A percentile compares a stretch with the other conserved stretches of the same genome.
phyloP scores from a whole-genome alignment of 306 rosid genomes.

The Nissolia schottii region DNA sequence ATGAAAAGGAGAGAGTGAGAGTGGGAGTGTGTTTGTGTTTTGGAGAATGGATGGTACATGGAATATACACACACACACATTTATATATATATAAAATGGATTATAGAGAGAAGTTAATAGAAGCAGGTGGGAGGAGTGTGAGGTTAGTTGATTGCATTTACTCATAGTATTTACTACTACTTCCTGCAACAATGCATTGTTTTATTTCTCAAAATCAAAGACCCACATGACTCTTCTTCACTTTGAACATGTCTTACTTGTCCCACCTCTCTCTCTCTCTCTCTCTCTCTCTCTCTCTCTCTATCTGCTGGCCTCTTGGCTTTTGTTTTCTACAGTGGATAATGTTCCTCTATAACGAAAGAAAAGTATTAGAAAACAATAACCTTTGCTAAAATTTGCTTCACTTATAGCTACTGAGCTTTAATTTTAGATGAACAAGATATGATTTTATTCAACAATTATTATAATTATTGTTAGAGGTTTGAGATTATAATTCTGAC shows the following conservation, averaged over 20 bases:
- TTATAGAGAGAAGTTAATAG: conserved; percentile 54
- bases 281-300: no score
- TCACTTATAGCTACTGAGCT: no score
- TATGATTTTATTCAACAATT: no score
- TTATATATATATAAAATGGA: conserved; percentile 53
- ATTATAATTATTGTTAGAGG: no score
- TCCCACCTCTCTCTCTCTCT: background rate
- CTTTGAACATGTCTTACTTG: background rate
- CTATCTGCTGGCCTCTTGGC: no score
- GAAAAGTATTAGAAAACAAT: no score
- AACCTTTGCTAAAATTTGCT: no score
- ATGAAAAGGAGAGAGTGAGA: background rate
- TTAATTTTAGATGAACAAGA: no score
- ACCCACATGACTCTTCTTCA: background rate
- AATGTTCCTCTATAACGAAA: no score
- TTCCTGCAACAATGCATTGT: background rate
- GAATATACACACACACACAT: no score
- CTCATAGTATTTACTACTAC: conserved; percentile 41
- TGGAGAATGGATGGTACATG: conserved; percentile 22
- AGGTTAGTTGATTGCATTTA: conserved; percentile 91
- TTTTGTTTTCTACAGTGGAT: no score
- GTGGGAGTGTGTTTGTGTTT: conserved; percentile 5
- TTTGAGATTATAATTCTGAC: no score
- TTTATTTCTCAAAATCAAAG: background rate
- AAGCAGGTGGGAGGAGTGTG: conserved; percentile 61